Conservation (phyloP, 2,329 filamentous ascomycete genomes). For the Xylaria sp. region DNA sequence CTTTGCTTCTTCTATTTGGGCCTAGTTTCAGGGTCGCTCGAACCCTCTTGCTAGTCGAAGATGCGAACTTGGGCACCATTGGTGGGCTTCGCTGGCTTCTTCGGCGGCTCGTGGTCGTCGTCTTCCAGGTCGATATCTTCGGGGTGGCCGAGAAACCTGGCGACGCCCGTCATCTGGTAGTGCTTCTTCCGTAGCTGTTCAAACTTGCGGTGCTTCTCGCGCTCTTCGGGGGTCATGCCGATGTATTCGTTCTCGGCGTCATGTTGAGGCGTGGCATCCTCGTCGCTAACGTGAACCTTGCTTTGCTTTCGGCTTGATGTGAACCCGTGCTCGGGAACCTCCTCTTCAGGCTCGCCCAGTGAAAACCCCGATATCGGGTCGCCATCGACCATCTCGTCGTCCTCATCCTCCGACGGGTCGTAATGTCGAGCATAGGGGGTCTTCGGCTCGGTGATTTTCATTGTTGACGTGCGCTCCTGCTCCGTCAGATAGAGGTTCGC, state of each 20-base stretch:
- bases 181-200: slow-evolving; percentile 93
- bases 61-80: slow-evolving; percentile 44
- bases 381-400: slow-evolving; percentile 70
- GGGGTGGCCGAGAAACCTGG: slow-evolving; percentile 82
- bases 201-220: slow-evolving; percentile 91
- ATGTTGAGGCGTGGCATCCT: slow-evolving; percentile 64
- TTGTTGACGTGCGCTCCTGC: slow-evolving; percentile 92
- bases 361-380: slow-evolving; percentile 84
- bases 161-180: slow-evolving; percentile 98
- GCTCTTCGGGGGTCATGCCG: slow-evolving; percentile 75
- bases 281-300: slow-evolving; percentile 83
- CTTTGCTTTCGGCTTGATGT: slow-evolving; percentile 52
- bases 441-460: slow-evolving; percentile 99
- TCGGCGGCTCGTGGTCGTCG: slow-evolving; percentile 61
- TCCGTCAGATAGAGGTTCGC: slow-evolving; percentile 97
- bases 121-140: slow-evolving; percentile 73
- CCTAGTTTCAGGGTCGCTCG: neutral
- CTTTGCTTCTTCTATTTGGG: neutral
- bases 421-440: slow-evolving; percentile 95
- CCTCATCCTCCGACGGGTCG: slow-evolving; percentile 87
- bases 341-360: slow-evolving; percentile 90
- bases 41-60: slow-evolving; percentile 37
- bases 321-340: slow-evolving; percentile 61
- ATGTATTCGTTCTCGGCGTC: slow-evolving; percentile 65
- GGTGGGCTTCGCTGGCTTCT: slow-evolving; percentile 45